Percentiles rank a stretch among this genome's conserved stretches.
Evolutionary conservation across 2,329 filamentous ascomycete species (phyloP).

Genomic region (Pseudocercospora vitis): DNA sequence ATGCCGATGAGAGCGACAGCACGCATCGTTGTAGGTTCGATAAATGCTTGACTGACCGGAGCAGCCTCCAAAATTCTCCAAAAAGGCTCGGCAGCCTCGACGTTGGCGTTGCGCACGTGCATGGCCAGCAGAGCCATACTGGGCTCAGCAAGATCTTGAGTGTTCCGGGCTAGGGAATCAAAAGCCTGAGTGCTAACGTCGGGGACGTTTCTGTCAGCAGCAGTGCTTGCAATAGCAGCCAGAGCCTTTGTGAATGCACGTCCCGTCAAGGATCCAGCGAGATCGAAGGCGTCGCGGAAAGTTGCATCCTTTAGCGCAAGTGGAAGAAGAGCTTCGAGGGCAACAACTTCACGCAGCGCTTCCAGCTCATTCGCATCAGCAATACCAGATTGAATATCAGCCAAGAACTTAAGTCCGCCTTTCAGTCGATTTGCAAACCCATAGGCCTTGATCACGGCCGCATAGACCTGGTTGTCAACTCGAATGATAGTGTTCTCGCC

Average conservation of each 20-base stretch:
- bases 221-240: slow-evolving; percentile 69
- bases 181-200: slow-evolving; percentile 63
- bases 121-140: slow-evolving; percentile 83
- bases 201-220: slow-evolving; percentile 76
- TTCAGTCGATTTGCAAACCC: slow-evolving; percentile 75
- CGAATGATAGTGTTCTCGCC: slow-evolving; percentile 69
- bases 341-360: slow-evolving; percentile 67
- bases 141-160: slow-evolving; percentile 52
- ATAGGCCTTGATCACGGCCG: slow-evolving; percentile 87
- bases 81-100: slow-evolving; percentile 73
- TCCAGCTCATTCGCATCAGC: slow-evolving; percentile 43
- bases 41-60: slow-evolving; percentile 65
- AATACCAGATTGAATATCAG: slow-evolving; percentile 67
- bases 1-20: slow-evolving; percentile 82
- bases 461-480: slow-evolving; percentile 82
- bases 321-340: slow-evolving; percentile 74
- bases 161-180: slow-evolving; percentile 51
- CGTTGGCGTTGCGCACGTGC: slow-evolving; percentile 77
- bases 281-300: slow-evolving; percentile 70
- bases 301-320: slow-evolving; percentile 70
- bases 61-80: slow-evolving; percentile 71
- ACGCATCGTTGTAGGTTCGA: slow-evolving; percentile 90
- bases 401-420: slow-evolving; percentile 80
- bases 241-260: slow-evolving; percentile 64
- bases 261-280: slow-evolving; percentile 63